Percentiles rank a stretch among this genome's conserved stretches.
phyloP scores from a whole-genome alignment of 2,329 filamentous ascomycete genomes.

The Tolypocladium ovalisporum region DNA sequence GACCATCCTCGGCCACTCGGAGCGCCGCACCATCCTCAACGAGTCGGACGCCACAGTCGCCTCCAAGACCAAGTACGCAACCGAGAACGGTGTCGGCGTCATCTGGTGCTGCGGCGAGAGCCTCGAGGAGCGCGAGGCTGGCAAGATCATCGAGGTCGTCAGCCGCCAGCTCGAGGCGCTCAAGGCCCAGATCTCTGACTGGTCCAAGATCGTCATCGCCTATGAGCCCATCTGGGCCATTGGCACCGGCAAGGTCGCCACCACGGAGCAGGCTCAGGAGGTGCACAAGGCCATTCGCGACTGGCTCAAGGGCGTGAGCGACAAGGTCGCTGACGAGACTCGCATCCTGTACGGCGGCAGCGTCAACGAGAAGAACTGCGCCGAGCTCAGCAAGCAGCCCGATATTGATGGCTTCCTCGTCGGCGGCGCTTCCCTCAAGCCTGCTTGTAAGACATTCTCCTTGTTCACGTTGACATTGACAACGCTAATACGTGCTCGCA shows the following conservation, averaged over 20 bases:
- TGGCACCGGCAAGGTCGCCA: slow-evolving; percentile 88
- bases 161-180: slow-evolving; percentile 78
- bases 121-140: slow-evolving; percentile 79
- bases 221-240: slow-evolving; percentile 98
- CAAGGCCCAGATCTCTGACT: slow-evolving; percentile 67
- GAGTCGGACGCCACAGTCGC: slow-evolving; percentile 82
- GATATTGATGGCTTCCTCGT: slow-evolving; percentile 99
- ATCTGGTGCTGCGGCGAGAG: slow-evolving; percentile 98
- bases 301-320: slow-evolving; percentile 73
- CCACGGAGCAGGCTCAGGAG: slow-evolving; percentile 83
- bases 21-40: slow-evolving; percentile 80
- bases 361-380: slow-evolving; percentile 97
- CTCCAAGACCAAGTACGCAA: slow-evolving; percentile 86
- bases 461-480: not conserved
- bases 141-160: slow-evolving; percentile 77
- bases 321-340: slow-evolving; percentile 70
- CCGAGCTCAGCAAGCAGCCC: slow-evolving; percentile 77
- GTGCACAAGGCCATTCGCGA: slow-evolving; percentile 84
- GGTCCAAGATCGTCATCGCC: slow-evolving; percentile 89
- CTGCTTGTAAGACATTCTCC: slow-evolving; percentile 58
- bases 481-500: slow-evolving; percentile 11
- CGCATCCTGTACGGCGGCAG: slow-evolving; percentile 94
- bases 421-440: slow-evolving; percentile 92
- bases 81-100: slow-evolving; percentile 77
- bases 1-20: slow-evolving; percentile 88